Percentiles rank a stretch among this genome's conserved stretches.
phyloP scores from a whole-genome alignment of 208 protist genomes.

The Acanthamoeba triangularis region DNA sequence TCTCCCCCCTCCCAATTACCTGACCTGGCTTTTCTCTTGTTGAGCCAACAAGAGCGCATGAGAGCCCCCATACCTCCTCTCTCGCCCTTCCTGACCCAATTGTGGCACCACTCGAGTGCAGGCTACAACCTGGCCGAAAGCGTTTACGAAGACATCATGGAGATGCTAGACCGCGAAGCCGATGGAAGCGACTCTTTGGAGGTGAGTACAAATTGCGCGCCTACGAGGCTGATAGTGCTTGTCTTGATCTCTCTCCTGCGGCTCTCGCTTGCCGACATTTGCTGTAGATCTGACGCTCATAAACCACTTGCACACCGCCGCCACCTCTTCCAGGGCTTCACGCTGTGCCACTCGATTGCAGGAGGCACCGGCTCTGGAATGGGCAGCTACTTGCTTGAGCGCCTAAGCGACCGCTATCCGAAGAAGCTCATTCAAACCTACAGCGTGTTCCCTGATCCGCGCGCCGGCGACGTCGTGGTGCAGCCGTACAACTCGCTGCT shows the following conservation, averaged over 20 bases:
- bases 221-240: too few species aligned
- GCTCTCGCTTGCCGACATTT: too few species aligned
- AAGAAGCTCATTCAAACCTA: slow-evolving; percentile 99
- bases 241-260: too few species aligned
- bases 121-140: slow-evolving; percentile 93
- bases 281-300: too few species aligned
- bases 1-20: too few species aligned
- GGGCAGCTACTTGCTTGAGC: slow-evolving; percentile 99
- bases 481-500: slow-evolving; percentile 99
- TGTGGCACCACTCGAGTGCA: too few species aligned
- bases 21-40: too few species aligned
- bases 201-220: too few species aligned
- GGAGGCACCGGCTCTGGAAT: slow-evolving; percentile 99
- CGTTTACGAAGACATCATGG: slow-evolving; percentile 96
- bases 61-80: too few species aligned
- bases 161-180: slow-evolving; percentile 99
- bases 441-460: slow-evolving; percentile 98
- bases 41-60: too few species aligned
- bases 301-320: too few species aligned
- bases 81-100: too few species aligned
- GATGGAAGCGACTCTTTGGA: slow-evolving; percentile 99
- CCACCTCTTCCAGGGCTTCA: slow-evolving; percentile 95
- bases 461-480: slow-evolving; percentile 98
- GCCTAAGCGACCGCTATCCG: slow-evolving; percentile 98
- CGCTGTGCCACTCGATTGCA: slow-evolving; percentile 99